Conservation (phyloP, 768 basidiomycete species). For the Pleurotus tuber-regium region DNA sequence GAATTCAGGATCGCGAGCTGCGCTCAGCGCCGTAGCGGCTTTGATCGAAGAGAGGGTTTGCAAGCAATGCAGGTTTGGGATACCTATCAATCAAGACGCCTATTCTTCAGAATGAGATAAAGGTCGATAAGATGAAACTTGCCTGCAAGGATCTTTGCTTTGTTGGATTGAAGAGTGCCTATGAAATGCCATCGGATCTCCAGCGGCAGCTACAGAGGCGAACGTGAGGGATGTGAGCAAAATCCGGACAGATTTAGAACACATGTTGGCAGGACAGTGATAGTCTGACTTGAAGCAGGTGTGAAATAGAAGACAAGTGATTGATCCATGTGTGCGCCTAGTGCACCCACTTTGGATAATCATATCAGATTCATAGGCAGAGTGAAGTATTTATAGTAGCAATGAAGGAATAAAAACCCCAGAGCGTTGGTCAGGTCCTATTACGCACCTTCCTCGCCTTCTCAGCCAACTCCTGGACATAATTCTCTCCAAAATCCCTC, state of each 20-base stretch:
- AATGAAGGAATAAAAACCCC: background rate
- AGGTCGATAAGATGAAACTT: constrained; percentile 18
- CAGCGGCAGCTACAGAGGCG: constrained; percentile 60
- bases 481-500: constrained; percentile 96
- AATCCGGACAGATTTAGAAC: background rate
- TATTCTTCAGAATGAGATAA: constrained; percentile 2
- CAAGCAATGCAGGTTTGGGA: constrained; percentile 83
- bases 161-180: constrained; percentile 91
- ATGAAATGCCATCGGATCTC: constrained; percentile 98
- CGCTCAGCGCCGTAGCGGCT: constrained; percentile 77
- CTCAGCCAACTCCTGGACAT: constrained; percentile 88
- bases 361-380: background rate
- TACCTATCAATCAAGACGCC: constrained; percentile 45
- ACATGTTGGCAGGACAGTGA: background rate
- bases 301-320: background rate
- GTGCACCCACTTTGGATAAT: too few species aligned
- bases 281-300: background rate
- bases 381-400: too few species aligned
- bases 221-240: background rate
- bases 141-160: constrained; percentile 88
- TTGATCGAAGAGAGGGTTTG: constrained; percentile 86
- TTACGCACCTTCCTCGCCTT: constrained; percentile 69
- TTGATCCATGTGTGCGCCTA: background rate
- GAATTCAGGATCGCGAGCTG: constrained; percentile 59
- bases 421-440: too few species aligned